Evolutionary conservation across 495 filamentous ascomycete genomes (phyloP).

Genomic region (Neurospora sublineolata): DNA sequence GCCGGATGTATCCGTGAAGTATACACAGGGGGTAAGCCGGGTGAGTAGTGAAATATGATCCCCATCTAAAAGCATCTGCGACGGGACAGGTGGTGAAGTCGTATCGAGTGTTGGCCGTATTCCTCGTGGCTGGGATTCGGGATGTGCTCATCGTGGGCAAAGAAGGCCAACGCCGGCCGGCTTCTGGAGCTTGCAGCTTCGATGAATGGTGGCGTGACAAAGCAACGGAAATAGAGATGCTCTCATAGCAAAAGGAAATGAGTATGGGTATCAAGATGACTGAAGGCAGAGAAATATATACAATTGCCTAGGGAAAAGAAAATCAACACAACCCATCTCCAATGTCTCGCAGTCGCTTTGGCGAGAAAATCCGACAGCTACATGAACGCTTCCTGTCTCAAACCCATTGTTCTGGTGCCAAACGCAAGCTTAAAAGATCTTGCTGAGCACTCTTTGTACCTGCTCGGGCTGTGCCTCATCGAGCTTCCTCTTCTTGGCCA

Average conservation of each 20-base stretch:
- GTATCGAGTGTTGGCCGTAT: neutral
- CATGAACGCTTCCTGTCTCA: neutral
- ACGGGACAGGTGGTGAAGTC: neutral
- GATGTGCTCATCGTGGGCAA: neutral
- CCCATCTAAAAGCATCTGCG: neutral
- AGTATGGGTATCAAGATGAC: neutral
- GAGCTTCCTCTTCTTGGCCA: constrained; percentile 35
- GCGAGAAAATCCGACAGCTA: neutral
- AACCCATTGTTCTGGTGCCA: neutral
- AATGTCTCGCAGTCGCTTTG: neutral
- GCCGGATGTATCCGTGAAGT: neutral
- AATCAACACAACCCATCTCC: neutral
- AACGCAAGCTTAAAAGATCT: constrained; percentile 52
- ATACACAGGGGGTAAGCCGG: neutral
- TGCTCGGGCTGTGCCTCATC: constrained; percentile 49
- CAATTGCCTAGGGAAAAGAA: neutral
- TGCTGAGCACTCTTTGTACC: constrained; percentile 65
- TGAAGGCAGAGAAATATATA: neutral
- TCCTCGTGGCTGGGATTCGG: neutral
- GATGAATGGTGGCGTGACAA: neutral
- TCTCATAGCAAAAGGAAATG: neutral
- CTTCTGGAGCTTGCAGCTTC: neutral
- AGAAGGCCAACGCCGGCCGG: neutral
- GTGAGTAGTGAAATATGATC: neutral
- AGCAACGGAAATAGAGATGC: neutral